A percentile compares a stretch with the other conserved stretches of the same genome.
phyloP scores from a whole-genome alignment of 2,329 filamentous ascomycete species.

The Diaporthe eres region DNA sequence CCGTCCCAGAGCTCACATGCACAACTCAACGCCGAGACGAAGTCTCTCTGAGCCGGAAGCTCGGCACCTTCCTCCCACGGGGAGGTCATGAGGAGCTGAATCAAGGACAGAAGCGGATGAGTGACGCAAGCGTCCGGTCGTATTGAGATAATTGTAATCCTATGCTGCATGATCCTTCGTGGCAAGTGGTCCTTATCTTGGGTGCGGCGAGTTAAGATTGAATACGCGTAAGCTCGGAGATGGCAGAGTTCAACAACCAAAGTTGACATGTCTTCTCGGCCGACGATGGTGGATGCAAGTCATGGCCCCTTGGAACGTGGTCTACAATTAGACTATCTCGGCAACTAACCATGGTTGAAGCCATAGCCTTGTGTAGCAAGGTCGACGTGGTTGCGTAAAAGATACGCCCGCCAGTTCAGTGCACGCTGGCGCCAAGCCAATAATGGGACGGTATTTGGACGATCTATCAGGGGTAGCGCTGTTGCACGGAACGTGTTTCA shows the following conservation, averaged over 20 bases:
- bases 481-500: slow-evolving; percentile 20
- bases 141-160: slow-evolving; percentile 18
- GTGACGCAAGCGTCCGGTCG: background rate
- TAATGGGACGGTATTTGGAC: slow-evolving; percentile 24
- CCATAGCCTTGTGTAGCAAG: background rate
- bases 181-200: background rate
- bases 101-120: background rate
- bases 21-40: background rate
- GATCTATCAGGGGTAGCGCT: slow-evolving; percentile 21
- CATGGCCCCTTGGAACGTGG: background rate
- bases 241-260: background rate
- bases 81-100: background rate
- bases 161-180: slow-evolving; percentile 9
- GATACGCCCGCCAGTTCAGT: background rate
- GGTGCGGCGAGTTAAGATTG: background rate
- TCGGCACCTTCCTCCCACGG: background rate
- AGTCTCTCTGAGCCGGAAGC: slow-evolving; percentile 7
- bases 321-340: background rate
- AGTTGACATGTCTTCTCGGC: background rate
- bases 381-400: background rate
- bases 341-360: background rate
- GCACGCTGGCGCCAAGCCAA: slow-evolving; percentile 18
- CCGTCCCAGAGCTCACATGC: background rate
- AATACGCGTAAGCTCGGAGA: background rate
- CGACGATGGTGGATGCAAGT: background rate